Conservation (phyloP, 345 rosid genomes). For the Dipteronia dyeriana region DNA sequence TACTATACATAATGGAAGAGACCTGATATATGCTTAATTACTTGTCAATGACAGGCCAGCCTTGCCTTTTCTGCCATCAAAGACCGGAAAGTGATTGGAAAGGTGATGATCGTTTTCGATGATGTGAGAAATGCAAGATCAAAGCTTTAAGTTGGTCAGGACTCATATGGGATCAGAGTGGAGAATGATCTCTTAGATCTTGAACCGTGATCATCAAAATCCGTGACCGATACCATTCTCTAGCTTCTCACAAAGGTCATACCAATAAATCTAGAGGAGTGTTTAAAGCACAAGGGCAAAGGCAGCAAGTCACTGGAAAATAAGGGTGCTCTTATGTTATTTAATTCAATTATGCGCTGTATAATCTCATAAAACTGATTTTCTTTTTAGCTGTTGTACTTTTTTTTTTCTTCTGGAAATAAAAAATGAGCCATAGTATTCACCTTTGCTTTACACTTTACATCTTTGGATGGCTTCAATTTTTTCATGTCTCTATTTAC, state of each 20-base stretch:
- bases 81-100: constrained; percentile 88
- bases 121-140: constrained; percentile 41
- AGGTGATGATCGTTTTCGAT: constrained; percentile 72
- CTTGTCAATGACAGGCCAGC: constrained; percentile 59
- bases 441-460: too few species aligned
- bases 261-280: not conserved
- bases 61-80: constrained; percentile 78
- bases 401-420: not conserved
- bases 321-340: not conserved
- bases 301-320: not conserved
- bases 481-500: too few species aligned
- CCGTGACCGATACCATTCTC: not conserved
- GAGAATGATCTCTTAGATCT: not conserved
- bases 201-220: not conserved
- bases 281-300: not conserved
- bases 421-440: not conserved
- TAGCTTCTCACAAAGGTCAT: not conserved
- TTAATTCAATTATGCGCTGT: not conserved
- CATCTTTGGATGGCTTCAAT: not conserved
- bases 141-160: constrained; percentile 49
- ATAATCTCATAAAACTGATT: not conserved
- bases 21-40: constrained; percentile 11
- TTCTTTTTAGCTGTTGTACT: too few species aligned
- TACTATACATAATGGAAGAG: not conserved
- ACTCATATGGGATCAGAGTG: not conserved